Percentiles rank a stretch among this genome's conserved stretches.
phyloP scores from a whole-genome alignment of 2,329 filamentous ascomycete genomes.

The Ophiostoma tasmaniense region DNA sequence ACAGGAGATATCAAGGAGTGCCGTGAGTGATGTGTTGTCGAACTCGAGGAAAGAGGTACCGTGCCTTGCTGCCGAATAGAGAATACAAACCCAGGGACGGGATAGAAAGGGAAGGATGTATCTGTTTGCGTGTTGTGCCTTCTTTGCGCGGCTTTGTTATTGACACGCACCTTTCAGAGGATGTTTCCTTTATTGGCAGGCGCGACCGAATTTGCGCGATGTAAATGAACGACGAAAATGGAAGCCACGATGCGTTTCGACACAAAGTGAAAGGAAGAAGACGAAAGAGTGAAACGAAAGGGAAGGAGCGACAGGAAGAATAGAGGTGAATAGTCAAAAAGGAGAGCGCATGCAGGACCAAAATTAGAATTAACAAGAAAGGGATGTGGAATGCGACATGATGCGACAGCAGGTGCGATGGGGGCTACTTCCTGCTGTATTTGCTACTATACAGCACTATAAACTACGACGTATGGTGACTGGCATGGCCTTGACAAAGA shows the following conservation, averaged over 20 bases:
- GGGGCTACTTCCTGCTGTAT: neutral
- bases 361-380: too few species aligned
- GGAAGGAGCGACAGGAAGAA: constrained; percentile 1
- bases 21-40: neutral
- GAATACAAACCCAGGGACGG: neutral
- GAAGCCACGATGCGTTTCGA: neutral
- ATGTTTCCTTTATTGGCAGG: neutral
- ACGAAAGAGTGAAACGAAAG: neutral
- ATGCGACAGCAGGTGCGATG: neutral
- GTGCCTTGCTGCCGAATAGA: neutral
- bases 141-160: neutral
- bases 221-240: neutral
- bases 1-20: neutral
- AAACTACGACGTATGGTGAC: neutral
- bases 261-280: neutral
- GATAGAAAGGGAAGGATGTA: neutral
- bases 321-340: neutral
- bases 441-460: neutral
- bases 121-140: neutral
- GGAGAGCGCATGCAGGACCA: neutral
- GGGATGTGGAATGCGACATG: neutral
- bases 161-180: neutral
- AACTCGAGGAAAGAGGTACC: neutral
- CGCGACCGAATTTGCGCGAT: neutral
- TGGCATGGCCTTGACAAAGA: neutral